Conservation (phyloP, 1,284 basidiomycete genomes). For the Cryptococcus floricola region DNA sequence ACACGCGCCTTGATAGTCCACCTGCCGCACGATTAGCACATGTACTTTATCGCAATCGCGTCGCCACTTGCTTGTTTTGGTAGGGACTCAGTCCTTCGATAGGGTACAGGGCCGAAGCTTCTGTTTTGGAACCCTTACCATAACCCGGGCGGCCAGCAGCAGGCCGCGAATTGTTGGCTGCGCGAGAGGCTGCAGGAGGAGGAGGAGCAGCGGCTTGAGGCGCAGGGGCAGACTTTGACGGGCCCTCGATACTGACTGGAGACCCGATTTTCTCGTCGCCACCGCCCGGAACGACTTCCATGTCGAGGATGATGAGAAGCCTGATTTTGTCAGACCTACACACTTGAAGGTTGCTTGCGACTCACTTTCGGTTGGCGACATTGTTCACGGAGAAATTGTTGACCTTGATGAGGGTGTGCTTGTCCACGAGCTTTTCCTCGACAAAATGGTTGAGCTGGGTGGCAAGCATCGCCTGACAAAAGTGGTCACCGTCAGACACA, state of each 20-base stretch:
- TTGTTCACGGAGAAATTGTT: conserved; percentile 77
- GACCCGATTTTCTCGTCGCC: conserved; percentile 68
- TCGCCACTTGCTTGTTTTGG: conserved; percentile 69
- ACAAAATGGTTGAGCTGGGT: conserved; percentile 83
- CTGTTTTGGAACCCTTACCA: background rate
- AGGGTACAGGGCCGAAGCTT: conserved; percentile 59
- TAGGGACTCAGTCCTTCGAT: conserved; percentile 96
- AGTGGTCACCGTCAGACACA: conserved; percentile 68
- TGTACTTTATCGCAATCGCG: background rate
- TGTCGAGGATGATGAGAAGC: conserved; percentile 76
- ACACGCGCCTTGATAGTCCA: conserved; percentile 98
- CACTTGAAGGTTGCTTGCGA: background rate
- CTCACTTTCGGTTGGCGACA: conserved; percentile 77
- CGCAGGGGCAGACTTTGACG: conserved; percentile 23
- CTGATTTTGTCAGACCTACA: conserved; percentile 47
- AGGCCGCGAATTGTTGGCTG: background rate
- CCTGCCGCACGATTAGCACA: conserved; percentile 22
- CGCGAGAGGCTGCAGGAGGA: conserved; percentile 6
- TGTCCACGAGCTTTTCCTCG: conserved; percentile 63
- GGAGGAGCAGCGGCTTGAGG: conserved; percentile 27
- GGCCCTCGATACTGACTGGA: conserved; percentile 55
- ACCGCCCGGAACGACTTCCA: conserved; percentile 57
- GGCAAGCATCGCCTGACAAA: conserved; percentile 90
- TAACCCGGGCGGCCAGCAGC: conserved; percentile 9
- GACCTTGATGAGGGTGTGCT: conserved; percentile 69